A percentile compares a stretch with the other conserved stretches of the same genome.
Evolutionary conservation across 345 rosid species (phyloP).

Genomic region (Euphorbia tirucalli): DNA sequence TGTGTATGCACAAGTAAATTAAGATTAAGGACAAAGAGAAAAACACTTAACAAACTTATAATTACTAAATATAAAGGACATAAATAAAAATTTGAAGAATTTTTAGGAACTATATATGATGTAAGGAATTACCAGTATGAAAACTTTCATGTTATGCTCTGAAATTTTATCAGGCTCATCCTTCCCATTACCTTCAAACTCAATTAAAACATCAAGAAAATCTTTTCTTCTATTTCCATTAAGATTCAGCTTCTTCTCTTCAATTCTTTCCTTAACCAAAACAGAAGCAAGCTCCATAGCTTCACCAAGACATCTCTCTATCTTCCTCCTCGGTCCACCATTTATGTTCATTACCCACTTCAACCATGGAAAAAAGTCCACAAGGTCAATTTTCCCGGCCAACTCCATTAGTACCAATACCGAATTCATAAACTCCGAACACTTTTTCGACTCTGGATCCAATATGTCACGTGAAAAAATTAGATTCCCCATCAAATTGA

Average conservation of each 20-base stretch:
- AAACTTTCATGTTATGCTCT: conserved; percentile 30
- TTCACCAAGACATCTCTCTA: conserved; percentile 42
- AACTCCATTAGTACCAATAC: conserved; percentile 34
- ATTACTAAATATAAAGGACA: too few species aligned
- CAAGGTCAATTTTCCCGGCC: conserved; percentile 38
- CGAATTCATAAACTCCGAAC: conserved; percentile 27
- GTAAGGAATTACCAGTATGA: conserved; percentile 39
- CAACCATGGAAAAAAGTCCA: conserved; percentile 46
- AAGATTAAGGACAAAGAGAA: too few species aligned
- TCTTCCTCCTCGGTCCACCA: conserved; percentile 44
- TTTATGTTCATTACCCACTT: conserved; percentile 29
- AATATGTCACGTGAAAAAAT: conserved; percentile 48
- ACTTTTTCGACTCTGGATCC: conserved; percentile 36
- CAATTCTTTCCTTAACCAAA: conserved; percentile 42
- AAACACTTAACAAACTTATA: too few species aligned
- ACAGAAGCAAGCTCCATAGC: conserved; percentile 29
- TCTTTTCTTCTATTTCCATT: conserved; percentile 25
- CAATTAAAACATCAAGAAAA: conserved; percentile 52
- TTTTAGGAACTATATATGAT: neutral
- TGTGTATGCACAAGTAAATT: too few species aligned
- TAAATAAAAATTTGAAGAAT: too few species aligned
- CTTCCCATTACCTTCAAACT: conserved; percentile 44
- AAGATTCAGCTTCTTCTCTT: conserved; percentile 9
- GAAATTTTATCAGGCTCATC: conserved; percentile 43
- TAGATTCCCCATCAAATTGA: conserved; percentile 52